Conservation (phyloP, 2,329 filamentous ascomycete genomes). For the Alternaria sp. region DNA sequence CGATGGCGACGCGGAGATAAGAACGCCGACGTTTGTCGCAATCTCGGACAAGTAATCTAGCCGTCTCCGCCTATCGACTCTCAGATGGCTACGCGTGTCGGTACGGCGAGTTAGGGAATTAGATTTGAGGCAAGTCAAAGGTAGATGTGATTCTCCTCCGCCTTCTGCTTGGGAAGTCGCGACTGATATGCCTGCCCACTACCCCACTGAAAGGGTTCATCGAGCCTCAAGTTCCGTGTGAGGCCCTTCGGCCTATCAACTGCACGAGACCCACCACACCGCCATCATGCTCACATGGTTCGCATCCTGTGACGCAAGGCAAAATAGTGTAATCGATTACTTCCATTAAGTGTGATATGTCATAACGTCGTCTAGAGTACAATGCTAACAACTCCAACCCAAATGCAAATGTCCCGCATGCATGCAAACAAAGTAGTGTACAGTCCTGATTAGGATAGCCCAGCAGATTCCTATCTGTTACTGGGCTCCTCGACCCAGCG, state of each 20-base stretch:
- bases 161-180: not conserved
- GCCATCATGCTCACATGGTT: not conserved
- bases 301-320: not conserved
- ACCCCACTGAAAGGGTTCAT: not conserved
- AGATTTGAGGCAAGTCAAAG: not conserved
- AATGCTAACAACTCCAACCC: not conserved
- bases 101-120: not conserved
- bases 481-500: not conserved
- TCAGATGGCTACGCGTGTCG: not conserved
- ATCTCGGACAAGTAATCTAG: slow-evolving; percentile 14
- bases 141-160: not conserved
- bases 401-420: slow-evolving; percentile 1
- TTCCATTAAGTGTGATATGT: not conserved
- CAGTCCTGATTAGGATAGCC: not conserved
- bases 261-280: slow-evolving; percentile 4
- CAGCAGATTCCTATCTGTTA: not conserved
- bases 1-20: slow-evolving; percentile 20
- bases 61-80: slow-evolving; percentile 6
- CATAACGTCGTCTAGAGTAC: not conserved
- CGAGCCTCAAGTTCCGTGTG: slow-evolving; percentile 4
- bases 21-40: not conserved
- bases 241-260: slow-evolving; percentile 2
- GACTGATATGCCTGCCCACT: not conserved
- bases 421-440: not conserved
- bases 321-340: not conserved